Evolutionary conservation across 208 protist species (phyloP).

Genomic region (Trichomonas gallinae): DNA sequence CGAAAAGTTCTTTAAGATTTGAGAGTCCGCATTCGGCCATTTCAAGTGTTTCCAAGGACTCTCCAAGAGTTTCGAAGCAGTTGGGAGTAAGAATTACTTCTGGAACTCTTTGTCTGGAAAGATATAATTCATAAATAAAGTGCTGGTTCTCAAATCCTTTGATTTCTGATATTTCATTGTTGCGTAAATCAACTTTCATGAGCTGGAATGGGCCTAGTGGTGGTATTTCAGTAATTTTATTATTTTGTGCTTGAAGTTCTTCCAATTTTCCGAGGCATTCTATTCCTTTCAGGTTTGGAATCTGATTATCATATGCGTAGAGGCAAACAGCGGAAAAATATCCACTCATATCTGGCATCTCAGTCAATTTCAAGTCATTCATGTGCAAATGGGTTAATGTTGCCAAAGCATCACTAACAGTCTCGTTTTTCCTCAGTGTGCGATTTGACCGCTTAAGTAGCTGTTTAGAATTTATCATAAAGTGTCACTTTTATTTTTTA

Average conservation of each 20-base stretch:
- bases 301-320: not conserved
- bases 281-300: not conserved
- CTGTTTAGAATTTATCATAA: not conserved
- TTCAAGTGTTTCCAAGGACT: not conserved
- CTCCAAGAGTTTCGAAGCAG: not conserved
- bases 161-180: not conserved
- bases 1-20: not conserved
- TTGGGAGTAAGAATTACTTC: not conserved
- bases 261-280: not conserved
- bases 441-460: not conserved
- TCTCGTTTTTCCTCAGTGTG: not conserved
- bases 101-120: not conserved
- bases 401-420: not conserved
- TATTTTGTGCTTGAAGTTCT: slow-evolving; percentile 8
- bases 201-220: not conserved
- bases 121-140: not conserved
- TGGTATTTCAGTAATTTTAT: not conserved
- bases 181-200: not conserved
- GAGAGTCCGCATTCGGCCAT: not conserved
- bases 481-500: not conserved
- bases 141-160: not conserved
- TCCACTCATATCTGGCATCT: not conserved
- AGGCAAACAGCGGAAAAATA: not conserved
- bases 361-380: not conserved
- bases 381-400: not conserved